phyloP scores from a whole-genome alignment of 2,329 filamentous ascomycete species.

The Colletotrichum chrysophilum region DNA sequence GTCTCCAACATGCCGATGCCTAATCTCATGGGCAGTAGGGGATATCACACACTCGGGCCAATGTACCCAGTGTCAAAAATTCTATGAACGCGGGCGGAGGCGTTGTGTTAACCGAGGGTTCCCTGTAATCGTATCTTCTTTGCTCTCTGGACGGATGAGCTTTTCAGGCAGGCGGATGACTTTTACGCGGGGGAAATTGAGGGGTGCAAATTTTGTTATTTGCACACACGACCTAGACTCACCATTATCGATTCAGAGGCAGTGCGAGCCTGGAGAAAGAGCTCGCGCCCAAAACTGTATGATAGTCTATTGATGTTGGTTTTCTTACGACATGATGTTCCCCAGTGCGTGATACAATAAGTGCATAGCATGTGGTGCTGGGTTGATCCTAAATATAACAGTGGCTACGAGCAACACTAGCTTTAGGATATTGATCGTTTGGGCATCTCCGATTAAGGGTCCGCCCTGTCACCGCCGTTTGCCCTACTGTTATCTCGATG shows the following conservation, averaged over 20 bases:
- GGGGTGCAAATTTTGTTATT: conserved; percentile 9
- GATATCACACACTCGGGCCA: background rate
- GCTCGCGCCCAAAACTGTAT: conserved; percentile 17
- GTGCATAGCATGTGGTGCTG: background rate
- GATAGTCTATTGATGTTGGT: conserved; percentile 17
- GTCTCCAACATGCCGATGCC: background rate
- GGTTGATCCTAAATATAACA: fast-evolving
- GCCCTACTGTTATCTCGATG: background rate
- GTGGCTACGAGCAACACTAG: fast-evolving
- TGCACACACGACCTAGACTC: conserved; percentile 15
- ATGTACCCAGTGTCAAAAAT: background rate
- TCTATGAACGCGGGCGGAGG: conserved; percentile 20
- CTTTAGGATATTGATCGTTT: background rate
- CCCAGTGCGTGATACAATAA: background rate
- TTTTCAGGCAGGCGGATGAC: conserved; percentile 10
- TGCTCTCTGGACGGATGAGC: conserved; percentile 19
- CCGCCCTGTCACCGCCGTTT: background rate
- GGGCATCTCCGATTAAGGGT: no score
- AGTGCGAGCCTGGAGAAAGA: background rate
- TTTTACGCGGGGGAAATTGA: conserved; percentile 11
- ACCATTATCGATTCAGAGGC: conserved; percentile 13
- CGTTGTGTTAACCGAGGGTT: conserved; percentile 19
- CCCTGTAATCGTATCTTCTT: conserved; percentile 25
- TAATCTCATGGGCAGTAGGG: background rate
- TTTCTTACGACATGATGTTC: background rate